A percentile compares a stretch with the other conserved stretches of the same genome.
These are phyloP conservation scores for Cystoisospora suis DNA, from an alignment of 169 alveolate species.

Conservation along the genomic window DNA sequence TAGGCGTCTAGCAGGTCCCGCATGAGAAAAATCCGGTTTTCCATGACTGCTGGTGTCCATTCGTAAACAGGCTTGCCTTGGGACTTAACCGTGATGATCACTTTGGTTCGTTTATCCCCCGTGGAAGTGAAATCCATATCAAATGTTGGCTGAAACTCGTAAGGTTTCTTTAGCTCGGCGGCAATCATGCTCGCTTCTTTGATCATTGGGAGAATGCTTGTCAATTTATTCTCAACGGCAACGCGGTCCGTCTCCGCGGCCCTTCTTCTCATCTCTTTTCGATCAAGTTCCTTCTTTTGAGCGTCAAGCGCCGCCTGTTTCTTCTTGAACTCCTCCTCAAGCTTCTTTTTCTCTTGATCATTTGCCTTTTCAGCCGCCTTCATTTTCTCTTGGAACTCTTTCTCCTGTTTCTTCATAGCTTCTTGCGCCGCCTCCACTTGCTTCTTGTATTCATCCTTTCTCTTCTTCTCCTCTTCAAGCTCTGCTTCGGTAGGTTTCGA, in stretches of 20 bases:
- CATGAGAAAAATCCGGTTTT: conserved; percentile 54
- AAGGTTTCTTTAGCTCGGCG: conserved; percentile 32
- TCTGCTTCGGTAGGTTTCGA: conserved; percentile 10
- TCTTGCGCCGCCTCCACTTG: conserved; percentile 48
- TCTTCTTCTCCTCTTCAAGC: conserved; percentile 48
- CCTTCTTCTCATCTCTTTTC: neutral
- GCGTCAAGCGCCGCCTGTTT: conserved; percentile 19
- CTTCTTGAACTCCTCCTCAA: conserved; percentile 43
- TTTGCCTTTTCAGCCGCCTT: conserved; percentile 28
- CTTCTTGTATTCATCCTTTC: conserved; percentile 1
- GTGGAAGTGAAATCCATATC: neutral
- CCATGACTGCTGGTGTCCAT: conserved; percentile 36
- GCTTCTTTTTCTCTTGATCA: conserved; percentile 20
- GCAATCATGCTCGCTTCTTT: conserved; percentile 58
- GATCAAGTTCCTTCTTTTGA: conserved; percentile 40
- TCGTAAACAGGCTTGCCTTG: conserved; percentile 19
- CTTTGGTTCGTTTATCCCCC: neutral
- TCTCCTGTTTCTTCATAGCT: conserved; percentile 26
- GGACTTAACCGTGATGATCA: neutral
- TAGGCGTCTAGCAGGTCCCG: conserved; percentile 50
- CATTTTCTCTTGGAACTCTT: conserved; percentile 45
- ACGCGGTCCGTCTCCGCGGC: conserved; percentile 37
- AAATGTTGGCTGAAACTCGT: neutral
- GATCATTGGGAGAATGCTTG: conserved; percentile 30
- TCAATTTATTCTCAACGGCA: conserved; percentile 33